Conservation (phyloP, 139 green algal species). For the Diplosphaera chodatii region DNA sequence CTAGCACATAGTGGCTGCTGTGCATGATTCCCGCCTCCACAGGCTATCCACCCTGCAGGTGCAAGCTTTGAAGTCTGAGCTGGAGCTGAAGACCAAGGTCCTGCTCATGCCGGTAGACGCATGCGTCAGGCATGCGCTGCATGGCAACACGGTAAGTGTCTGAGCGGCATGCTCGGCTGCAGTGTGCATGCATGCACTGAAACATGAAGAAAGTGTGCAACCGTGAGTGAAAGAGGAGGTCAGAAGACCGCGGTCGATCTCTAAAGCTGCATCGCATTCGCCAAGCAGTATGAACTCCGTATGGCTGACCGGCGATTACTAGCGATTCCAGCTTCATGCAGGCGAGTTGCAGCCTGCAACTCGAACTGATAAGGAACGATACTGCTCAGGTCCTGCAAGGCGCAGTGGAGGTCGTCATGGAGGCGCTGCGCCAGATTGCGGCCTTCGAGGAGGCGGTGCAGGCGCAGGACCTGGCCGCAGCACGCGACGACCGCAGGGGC, state of each 20-base stretch:
- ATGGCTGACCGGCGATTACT: too few species aligned
- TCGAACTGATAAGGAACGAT: too few species aligned
- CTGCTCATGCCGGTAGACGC: slow-evolving; percentile 8
- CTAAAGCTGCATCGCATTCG: too few species aligned
- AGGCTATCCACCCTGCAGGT: neutral
- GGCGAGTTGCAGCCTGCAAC: too few species aligned
- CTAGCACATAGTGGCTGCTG: too few species aligned
- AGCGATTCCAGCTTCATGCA: too few species aligned
- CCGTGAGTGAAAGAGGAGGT: too few species aligned
- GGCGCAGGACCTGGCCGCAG: slow-evolving; percentile 4
- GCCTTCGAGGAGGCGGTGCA: slow-evolving; percentile 8
- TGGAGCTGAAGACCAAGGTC: neutral
- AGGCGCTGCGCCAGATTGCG: slow-evolving; percentile 12
- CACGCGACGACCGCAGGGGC: neutral
- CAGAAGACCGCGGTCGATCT: too few species aligned
- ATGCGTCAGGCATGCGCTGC: slow-evolving; percentile 9
- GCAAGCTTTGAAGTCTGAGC: neutral
- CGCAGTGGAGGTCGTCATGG: slow-evolving; percentile 10
- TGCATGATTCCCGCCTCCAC: neutral
- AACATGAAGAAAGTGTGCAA: too few species aligned
- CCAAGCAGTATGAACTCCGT: too few species aligned
- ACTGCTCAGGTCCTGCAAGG: slow-evolving; percentile 6
- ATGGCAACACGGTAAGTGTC: slow-evolving; percentile 4
- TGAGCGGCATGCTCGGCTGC: too few species aligned
- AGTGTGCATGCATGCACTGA: too few species aligned